Evolutionary conservation across 495 filamentous ascomycete species (phyloP).

Genomic region (Penicillium ochrochloron): DNA sequence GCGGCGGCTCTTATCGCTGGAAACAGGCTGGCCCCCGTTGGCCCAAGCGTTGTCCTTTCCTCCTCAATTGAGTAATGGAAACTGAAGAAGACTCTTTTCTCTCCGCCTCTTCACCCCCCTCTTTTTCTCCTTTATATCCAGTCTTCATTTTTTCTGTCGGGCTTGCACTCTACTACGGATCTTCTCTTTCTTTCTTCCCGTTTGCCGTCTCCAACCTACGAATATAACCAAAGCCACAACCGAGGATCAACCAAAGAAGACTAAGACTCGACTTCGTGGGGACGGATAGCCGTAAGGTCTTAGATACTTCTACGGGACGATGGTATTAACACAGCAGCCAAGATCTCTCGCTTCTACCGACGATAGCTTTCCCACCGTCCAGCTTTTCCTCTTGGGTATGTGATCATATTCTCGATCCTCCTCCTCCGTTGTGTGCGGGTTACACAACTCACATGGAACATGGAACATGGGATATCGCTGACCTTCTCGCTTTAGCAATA

Average conservation of each 20-base stretch:
- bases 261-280: slow-evolving; percentile 22
- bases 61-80: slow-evolving; percentile 17
- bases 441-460: neutral
- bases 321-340: slow-evolving; percentile 57
- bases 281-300: slow-evolving; percentile 55
- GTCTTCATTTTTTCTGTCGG: neutral
- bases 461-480: neutral
- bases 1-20: slow-evolving; percentile 2
- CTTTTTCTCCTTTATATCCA: neutral
- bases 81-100: slow-evolving; percentile 18
- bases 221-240: neutral
- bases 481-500: slow-evolving; percentile 51
- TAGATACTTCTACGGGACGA: slow-evolving; percentile 46
- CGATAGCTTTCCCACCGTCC: slow-evolving; percentile 70
- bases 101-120: neutral
- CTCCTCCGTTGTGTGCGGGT: slow-evolving; percentile 2
- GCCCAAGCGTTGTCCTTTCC: slow-evolving; percentile 7
- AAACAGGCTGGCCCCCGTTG: neutral
- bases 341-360: slow-evolving; percentile 42
- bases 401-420: neutral
- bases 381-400: slow-evolving; percentile 77
- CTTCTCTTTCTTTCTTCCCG: neutral
- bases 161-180: neutral
- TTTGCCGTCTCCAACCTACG: neutral
- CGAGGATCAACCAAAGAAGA: slow-evolving; percentile 8